Percentiles rank a stretch among this genome's conserved stretches.
These are phyloP conservation scores for Trametes versicolor DNA, from an alignment of 1,284 basidiomycete species.

Conservation along the genomic window DNA sequence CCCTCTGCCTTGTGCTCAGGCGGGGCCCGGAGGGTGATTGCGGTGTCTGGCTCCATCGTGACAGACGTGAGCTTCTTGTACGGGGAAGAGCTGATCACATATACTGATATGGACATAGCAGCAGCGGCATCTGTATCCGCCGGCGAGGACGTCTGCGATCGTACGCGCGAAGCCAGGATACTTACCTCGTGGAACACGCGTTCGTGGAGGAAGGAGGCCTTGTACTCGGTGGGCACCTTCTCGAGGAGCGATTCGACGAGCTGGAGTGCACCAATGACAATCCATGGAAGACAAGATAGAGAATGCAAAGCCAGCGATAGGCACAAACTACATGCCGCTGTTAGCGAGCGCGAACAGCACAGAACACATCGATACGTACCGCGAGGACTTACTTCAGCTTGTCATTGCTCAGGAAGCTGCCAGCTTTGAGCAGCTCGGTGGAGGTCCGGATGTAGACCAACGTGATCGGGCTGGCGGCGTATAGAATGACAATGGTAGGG, in stretches of 20 bases:
- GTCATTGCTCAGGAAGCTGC: slow-evolving; percentile 85
- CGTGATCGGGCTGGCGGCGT: slow-evolving; percentile 90
- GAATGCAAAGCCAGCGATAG: slow-evolving; percentile 91
- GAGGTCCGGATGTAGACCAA: slow-evolving; percentile 89
- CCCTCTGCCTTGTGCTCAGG: slow-evolving; percentile 76
- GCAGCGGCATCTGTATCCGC: slow-evolving; percentile 44
- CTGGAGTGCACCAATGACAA: slow-evolving; percentile 89
- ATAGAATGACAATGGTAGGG: slow-evolving; percentile 94
- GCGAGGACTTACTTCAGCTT: slow-evolving; percentile 80
- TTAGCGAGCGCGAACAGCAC: slow-evolving; percentile 3
- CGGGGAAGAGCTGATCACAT: slow-evolving; percentile 57
- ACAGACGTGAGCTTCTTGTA: slow-evolving; percentile 74
- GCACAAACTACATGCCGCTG: slow-evolving; percentile 71
- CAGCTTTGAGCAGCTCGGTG: slow-evolving; percentile 87
- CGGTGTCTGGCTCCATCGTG: slow-evolving; percentile 85
- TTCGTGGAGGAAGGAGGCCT: slow-evolving; percentile 88
- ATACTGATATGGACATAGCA: slow-evolving; percentile 44
- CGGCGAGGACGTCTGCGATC: slow-evolving; percentile 56
- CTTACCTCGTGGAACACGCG: slow-evolving; percentile 96
- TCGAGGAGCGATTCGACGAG: slow-evolving; percentile 88
- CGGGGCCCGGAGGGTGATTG: slow-evolving; percentile 91
- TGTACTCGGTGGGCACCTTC: slow-evolving; percentile 87
- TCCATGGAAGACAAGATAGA: slow-evolving; percentile 93
- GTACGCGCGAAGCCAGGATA: slow-evolving; percentile 69
- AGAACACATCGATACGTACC: slow-evolving; percentile 52